Base-by-base conservation (phyloP, 2,329 filamentous ascomycete species). In the Fusarium sacchari region DNA sequence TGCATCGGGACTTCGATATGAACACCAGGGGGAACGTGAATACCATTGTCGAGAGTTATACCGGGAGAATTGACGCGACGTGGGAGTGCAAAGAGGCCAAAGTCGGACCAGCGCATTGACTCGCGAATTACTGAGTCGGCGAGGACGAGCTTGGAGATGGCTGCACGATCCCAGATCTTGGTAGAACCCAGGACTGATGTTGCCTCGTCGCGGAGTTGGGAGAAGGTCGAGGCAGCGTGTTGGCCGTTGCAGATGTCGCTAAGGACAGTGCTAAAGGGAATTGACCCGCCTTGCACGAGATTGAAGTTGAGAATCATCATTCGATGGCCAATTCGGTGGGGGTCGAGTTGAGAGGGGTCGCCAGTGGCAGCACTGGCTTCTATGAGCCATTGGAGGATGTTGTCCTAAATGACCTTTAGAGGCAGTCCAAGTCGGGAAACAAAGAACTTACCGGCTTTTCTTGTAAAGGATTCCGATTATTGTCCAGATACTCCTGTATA, bases 381-480 rank as follows among this genome's bases (percentile, higher is more conserved):
- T 37, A 60, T 40, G 18, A 60, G 52, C 57, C 57, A 60, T 32
- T 52, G 57, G 8, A 60, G 57, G 26, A 60, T 60, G 9, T 52
- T 24, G 5, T 14, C 7, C 57, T 52, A 11, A 3, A 11, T 15
- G 5, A 24, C 6, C 5, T 17, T 50, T 0, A 56, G 53, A 3
- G 15, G 22, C 6, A 39, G 24, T 18, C n/a, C 3, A 4, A 26
- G 5, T 7, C 13, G 1, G 7, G 7, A 24, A 9, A 13, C 2
- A 22, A 17, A 6, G 1, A 12, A 14, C 34, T n/a, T 28, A 52
- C 57, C 13, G 26, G 57, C 22, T 60, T 60, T 7, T 60, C 17
- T 7, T 39, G 20, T 13, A 8, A 20, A 24, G 22, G 22, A 14
- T 26, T 32, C 12, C 7, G 26, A 32, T 52, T 32, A 17, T 22